Evolutionary conservation across 2,329 filamentous ascomycete species (phyloP), one percentile per base, ranked within the genome.

Genomic region (Fusarium abutilonis): DNA sequence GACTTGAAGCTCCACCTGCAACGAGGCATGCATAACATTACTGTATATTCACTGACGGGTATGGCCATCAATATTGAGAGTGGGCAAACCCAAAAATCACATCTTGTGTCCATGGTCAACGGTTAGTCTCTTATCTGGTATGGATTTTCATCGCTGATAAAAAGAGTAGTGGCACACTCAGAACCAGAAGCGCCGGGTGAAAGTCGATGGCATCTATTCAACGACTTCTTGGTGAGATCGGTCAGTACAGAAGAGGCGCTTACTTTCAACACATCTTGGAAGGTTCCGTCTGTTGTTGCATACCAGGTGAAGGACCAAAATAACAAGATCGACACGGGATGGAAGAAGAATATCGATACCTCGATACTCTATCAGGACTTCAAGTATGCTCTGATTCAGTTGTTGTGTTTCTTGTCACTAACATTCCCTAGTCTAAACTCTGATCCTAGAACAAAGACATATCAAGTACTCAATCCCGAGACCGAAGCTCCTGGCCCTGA

Each of bases 121-220:
- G 90, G 92, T 85, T 29, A 26, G 42, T 50, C 14, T 21, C 31
- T 36, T 10, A 0, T n/a, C 4, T 4, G n/a, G 0, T 15, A 7
- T 44, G 6, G 4, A 34, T 26, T 11, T 39, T 5, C 21, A 38
- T 14, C 15, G 14, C 72, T 78, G 55, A 79, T 60, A 6, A 31
- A 17, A 43, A 23, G 23, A 9, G 14, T 51, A 90, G 89, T 90
- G 54, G 85, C 85, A 11, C 87, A 92, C 47, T 86, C 90, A 0
- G 86, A 87, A 51, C 80, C 82, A 0, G 80, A 84, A 38, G 74
- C 83, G 1, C 82, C 86, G 1, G 80, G 79, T 4, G 83, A 87
- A 63, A 89, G 86, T 70, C 89, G 89, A 68, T 99, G 96, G 96
- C 92, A 98, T 76, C 78, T 99, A 1, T 97, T 99, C 79, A 99